Evolutionary conservation across 1,284 basidiomycete species (phyloP).

Genomic region (Apiotrichum akiyoshidainum): DNA sequence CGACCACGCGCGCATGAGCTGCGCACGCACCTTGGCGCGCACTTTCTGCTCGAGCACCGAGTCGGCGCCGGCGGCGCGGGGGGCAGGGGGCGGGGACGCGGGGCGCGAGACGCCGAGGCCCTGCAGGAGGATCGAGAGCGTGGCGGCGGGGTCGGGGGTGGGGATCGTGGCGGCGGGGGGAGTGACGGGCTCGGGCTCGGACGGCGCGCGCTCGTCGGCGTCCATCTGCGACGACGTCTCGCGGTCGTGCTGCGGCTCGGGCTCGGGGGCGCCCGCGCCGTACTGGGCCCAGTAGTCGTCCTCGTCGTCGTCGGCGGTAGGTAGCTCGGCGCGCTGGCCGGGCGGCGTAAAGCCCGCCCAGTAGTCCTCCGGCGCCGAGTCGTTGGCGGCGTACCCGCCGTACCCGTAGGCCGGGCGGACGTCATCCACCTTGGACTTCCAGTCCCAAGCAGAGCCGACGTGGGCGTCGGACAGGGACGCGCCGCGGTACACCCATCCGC

Average conservation of each 20-base stretch:
- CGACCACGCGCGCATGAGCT: constrained; percentile 27
- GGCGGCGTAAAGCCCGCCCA: constrained; percentile 33
- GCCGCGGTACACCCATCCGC: constrained; percentile 40
- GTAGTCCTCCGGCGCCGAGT: constrained; percentile 26
- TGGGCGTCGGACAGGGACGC: constrained; percentile 6
- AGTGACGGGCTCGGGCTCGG: constrained; percentile 10
- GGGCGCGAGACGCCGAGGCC: constrained; percentile 2
- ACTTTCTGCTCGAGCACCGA: constrained; percentile 23
- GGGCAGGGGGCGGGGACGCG: neutral
- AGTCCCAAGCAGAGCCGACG: constrained; percentile 3
- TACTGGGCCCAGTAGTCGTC: constrained; percentile 46
- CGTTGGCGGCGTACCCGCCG: constrained; percentile 3
- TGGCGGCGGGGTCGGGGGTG: constrained; percentile 7
- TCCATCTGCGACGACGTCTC: too few relatives aligned
- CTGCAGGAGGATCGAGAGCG: constrained; percentile 13
- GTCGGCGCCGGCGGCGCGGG: neutral
- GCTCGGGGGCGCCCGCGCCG: constrained; percentile 15
- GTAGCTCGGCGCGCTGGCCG: constrained; percentile 4
- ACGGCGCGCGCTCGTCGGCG: neutral
- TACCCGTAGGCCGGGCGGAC: constrained; percentile 2
- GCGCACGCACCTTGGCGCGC: constrained; percentile 21
- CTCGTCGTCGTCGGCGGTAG: constrained; percentile 24
- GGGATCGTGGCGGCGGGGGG: constrained; percentile 8
- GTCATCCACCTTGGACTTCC: constrained; percentile 9
- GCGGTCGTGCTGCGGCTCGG: too few relatives aligned